These are phyloP conservation scores for Penicillium dipodomyicola DNA, from an alignment of 495 filamentous ascomycete species.

Conservation along the genomic window DNA sequence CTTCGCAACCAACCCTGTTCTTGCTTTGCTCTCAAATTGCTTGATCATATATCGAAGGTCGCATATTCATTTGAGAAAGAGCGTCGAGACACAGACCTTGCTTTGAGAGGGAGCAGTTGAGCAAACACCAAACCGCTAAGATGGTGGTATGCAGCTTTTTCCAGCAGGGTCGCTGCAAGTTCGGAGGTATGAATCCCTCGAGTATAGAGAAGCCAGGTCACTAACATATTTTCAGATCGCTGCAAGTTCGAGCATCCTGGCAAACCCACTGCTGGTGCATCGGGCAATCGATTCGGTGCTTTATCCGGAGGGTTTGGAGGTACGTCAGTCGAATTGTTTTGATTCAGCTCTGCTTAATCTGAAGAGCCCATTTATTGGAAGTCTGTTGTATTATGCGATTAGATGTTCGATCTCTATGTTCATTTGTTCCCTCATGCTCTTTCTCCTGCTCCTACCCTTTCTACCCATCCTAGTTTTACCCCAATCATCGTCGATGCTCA, in stretches of 20 bases:
- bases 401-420: not conserved
- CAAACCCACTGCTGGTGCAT: conserved; percentile 22
- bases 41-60: not conserved
- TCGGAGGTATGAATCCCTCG: conserved; percentile 52
- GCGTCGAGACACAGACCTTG: not conserved
- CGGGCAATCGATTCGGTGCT: conserved; percentile 46
- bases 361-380: not conserved
- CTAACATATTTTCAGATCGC: conserved; percentile 38
- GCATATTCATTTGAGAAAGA: not conserved
- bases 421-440: not conserved
- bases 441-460: not conserved
- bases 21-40: not conserved
- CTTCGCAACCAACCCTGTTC: not conserved
- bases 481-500: not conserved
- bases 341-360: not conserved
- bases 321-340: conserved; percentile 23
- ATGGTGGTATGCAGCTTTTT: conserved; percentile 72
- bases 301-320: conserved; percentile 40
- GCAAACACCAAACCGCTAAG: conserved; percentile 8
- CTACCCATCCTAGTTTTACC: not conserved
- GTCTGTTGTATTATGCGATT: not conserved
- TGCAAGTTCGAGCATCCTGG: conserved; percentile 58
- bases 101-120: not conserved
- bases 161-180: conserved; percentile 69
- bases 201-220: not conserved